Evolutionary conservation across 129 eudicot genomes (phyloP), one percentile per base, ranked within the genome.

Genomic region (Saussurea involucrata): DNA sequence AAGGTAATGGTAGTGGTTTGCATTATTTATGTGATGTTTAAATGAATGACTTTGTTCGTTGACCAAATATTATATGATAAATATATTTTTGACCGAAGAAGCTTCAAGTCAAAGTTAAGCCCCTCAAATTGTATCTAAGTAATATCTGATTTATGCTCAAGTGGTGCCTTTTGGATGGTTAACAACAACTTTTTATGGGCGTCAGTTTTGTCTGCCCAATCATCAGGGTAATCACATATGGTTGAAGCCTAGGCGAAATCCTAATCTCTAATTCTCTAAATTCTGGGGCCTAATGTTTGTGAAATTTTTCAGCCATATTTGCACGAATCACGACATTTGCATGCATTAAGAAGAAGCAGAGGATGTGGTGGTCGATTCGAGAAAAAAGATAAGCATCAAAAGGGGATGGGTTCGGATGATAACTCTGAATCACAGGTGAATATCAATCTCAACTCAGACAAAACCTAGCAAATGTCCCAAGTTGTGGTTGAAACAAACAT

Each of bases 241-340:
- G 46, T 8, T 37, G 12, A 37, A 37, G 46, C 1, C 46, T 24
- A 8, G 3, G 15, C 17, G 11, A 12, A 20, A 31, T 24, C 37
- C 3, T 17, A 66, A 27, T 66, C 42, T 34, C 32, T 17, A 33
- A 32, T 25, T 31, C 68, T 4, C 34, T 53, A 22, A 15, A 15
- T 57, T 31, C n/a, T 61, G 11, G 49, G 61, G 27, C 31, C 65
- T 27, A 42, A 24, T 25, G 40, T 68, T 12, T 37, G 44, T 70
- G 0, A 79, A 18, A n/a, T 36, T 44, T 76, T 81, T 89, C 89
- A 90, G 97, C 97, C 98, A 8, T 90, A 90, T 76, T 84, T 90
- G 95, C 97, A 90, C 33, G 98, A 90, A 90, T 88, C 97, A 34
- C 86, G 98, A 60, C 98, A 93, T 81, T 69, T 81, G 87, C 98